phyloP scores from a whole-genome alignment of 208 protist species.

The Trypanosoma brucei region DNA sequence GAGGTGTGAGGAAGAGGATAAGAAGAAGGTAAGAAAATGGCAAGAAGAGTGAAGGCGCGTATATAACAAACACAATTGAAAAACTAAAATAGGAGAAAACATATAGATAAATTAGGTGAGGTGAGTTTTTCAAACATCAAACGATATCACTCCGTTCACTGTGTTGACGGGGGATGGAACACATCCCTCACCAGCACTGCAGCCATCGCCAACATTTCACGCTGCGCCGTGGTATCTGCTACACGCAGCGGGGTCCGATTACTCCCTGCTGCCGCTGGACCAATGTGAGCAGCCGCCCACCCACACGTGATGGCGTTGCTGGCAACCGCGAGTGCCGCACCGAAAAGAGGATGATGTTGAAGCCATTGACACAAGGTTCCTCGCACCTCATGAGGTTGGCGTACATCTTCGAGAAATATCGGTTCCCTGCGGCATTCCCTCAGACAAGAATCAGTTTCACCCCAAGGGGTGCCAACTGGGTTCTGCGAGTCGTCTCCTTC shows the following conservation, averaged over 20 bases:
- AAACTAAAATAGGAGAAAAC: too few species aligned
- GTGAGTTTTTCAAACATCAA: too few species aligned
- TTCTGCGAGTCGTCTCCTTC: neutral
- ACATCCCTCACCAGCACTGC: neutral
- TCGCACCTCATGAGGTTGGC: neutral
- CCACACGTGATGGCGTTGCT: conserved; percentile 19
- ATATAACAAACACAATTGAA: too few species aligned
- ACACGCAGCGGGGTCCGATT: neutral
- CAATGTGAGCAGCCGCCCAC: conserved; percentile 26
- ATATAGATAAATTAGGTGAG: too few species aligned
- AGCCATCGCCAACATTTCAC: neutral
- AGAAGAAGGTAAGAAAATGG: too few species aligned
- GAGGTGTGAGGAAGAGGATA: too few species aligned
- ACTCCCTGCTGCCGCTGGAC: conserved; percentile 1
- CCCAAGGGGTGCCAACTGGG: too few species aligned
- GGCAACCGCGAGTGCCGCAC: conserved; percentile 30
- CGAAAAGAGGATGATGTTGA: conserved; percentile 33
- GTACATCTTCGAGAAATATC: neutral
- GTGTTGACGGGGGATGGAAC: neutral
- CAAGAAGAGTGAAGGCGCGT: too few species aligned
- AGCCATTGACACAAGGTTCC: conserved; percentile 14
- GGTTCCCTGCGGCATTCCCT: too few species aligned
- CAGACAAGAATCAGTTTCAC: too few species aligned
- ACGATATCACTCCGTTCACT: too few species aligned
- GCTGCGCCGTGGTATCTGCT: neutral